Percentiles rank a stretch among this genome's conserved stretches.
Evolutionary conservation across 1,284 basidiomycete species (phyloP).

Genomic region (Cryptococcus jaspeensis): DNA sequence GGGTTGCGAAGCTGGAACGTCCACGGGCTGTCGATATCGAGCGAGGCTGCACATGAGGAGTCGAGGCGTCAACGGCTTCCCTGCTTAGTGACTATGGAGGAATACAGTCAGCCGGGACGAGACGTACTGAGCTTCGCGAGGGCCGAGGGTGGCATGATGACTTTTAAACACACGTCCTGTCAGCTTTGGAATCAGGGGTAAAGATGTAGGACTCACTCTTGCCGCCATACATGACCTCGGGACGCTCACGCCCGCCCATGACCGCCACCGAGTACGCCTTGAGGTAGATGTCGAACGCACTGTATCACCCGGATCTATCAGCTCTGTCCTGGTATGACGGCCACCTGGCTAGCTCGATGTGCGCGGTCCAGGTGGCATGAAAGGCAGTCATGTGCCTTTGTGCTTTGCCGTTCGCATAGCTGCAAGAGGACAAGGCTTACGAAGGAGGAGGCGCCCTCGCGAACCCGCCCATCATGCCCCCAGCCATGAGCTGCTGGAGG

Average conservation of each 20-base stretch:
- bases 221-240: constrained; percentile 67
- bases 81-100: not conserved
- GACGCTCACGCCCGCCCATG: constrained; percentile 47
- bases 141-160: constrained; percentile 96
- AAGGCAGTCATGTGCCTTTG: too few relatives aligned
- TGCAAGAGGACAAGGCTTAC: constrained; percentile 12
- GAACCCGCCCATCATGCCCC: constrained; percentile 23
- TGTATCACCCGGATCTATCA: constrained; percentile 12
- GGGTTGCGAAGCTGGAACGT: constrained; percentile 94
- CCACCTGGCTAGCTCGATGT: too few relatives aligned
- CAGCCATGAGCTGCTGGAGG: constrained; percentile 34
- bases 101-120: not conserved
- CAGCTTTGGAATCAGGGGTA: constrained; percentile 7
- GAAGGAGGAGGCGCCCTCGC: constrained; percentile 26
- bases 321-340: not conserved
- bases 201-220: constrained; percentile 72
- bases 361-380: too few relatives aligned
- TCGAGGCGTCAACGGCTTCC: constrained; percentile 1
- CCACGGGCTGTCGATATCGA: constrained; percentile 93
- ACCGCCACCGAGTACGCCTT: constrained; percentile 53
- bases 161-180: constrained; percentile 53
- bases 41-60: constrained; percentile 55
- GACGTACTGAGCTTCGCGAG: constrained; percentile 73
- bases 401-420: not conserved
- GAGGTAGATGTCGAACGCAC: constrained; percentile 51